Conservation (phyloP, 306 rosid genomes). For the Medicago ruthenica region DNA sequence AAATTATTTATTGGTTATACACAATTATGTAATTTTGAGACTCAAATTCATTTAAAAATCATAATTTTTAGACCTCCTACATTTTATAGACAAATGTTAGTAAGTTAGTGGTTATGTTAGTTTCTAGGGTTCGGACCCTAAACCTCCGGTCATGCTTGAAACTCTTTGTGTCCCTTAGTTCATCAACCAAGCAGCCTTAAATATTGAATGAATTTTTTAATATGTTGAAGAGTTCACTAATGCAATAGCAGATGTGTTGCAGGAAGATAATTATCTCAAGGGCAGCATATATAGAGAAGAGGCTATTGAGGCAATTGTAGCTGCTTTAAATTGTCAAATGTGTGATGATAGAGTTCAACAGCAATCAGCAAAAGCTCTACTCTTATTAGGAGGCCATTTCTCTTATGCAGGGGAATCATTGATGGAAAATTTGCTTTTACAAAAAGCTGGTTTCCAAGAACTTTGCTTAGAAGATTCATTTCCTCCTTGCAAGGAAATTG, state of each 20-base stretch:
- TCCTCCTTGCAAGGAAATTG: constrained; percentile 47
- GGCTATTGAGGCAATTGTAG: constrained; percentile 69
- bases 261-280: constrained; percentile 70
- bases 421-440: constrained; percentile 65
- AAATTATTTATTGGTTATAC: constrained; percentile 11
- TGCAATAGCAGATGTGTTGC: constrained; percentile 79
- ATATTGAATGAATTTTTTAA: not conserved
- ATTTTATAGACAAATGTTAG: not conserved
- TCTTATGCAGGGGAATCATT: constrained; percentile 64
- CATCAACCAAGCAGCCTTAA: too few species aligned
- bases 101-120: not conserved
- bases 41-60: not conserved
- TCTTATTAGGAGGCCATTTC: constrained; percentile 70
- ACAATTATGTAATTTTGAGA: not conserved
- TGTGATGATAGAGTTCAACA: constrained; percentile 57
- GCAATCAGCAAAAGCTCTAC: constrained; percentile 71
- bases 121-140: not conserved
- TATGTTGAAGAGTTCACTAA: constrained; percentile 55
- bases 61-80: not conserved
- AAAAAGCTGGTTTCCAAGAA: constrained; percentile 68
- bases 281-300: constrained; percentile 80
- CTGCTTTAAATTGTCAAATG: constrained; percentile 55
- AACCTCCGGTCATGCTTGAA: not conserved
- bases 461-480: constrained; percentile 49
- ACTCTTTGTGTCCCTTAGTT: not conserved